Evolutionary conservation across 2,329 filamentous ascomycete species (phyloP), one percentile per base, ranked within the genome.

Genomic region (Neonectria punicea): DNA sequence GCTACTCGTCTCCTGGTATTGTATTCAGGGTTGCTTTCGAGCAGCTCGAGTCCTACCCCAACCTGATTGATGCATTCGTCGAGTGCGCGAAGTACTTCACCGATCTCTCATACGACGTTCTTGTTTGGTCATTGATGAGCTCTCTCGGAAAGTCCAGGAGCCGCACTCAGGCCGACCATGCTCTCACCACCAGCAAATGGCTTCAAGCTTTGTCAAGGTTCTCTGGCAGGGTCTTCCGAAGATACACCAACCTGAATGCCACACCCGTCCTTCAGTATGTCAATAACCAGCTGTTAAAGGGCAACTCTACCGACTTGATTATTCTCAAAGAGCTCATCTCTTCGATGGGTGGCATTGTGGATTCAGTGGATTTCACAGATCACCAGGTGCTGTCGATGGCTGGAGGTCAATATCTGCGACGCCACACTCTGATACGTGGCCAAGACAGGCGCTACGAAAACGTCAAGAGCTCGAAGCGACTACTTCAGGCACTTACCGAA

Each of bases 21-120:
- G 94, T 98, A 25, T 97, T 98, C 82, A 90, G 90, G 73, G 92
- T 95, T 61, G 93, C 94, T 7, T 89, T 99, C 63, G 90, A 90
- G 67, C 94, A 98, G 78, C 93, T 98, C 64, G 94, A 99, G 79
- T 91, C 92, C 0, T 99, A 99, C 77, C 92, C 92, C 76, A 99
- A 98, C 76, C 86, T 99, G 66, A 97, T 97, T 61, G 93, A 97
- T 67, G 93, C 93, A 5, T 93, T 99, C 66, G 94, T 98, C 14
- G 94, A 98, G 76, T 98, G 94, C 75, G 94, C 93, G 43, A 91
- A 93, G 73, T 98, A 98, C 77, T 98, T 98, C 72, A 97, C 95
- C 1, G 90, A 93, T 59, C 83, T 99, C 41, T 95, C 93, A 0
- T 97, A 97, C 76, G 96, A 99, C 78, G 93, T 97, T 34, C 84